Base-by-base conservation (phyloP, 225 moss, liverwort and hornwort genomes). In the Pseudisothecium myosuroides region DNA sequence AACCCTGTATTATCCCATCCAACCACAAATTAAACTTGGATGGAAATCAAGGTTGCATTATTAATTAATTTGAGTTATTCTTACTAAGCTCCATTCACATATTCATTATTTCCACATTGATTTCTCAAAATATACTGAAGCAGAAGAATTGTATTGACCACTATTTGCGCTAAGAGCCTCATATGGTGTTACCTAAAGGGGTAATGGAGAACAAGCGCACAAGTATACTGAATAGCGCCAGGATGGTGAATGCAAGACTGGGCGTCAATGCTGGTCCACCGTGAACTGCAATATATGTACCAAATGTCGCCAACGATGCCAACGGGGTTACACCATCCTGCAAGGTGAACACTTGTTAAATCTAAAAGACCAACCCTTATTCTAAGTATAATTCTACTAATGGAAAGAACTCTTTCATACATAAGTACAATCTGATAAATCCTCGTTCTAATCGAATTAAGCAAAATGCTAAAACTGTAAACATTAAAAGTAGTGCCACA, bases 261-360 rank as follows among this genome's bases (percentile, higher is more conserved):
- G 96, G 89, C 34, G 85, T 89, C 88, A 93, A 84, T 47, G 88
- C 92, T 81, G 66, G 12, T 87, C 82, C 93, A 59, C 91, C 90
- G 41, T 94, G 93, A 60, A 92, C 36, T 29, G 86, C 90, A 62
- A 93, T 94, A 75, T 95, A 93, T 45, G 92, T 86, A 79, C 91
- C 91, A 74, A 96, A 95, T 34, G 95, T 96, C 13, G 83, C 93
- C 43, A 96, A 85, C 18, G 94, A 91, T 12, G 95, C 96, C 82
- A 93, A 43, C 24, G 96, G 95, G 26, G 89, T 87, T 58, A 95
- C 93, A 55, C 91, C 94, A 64, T 96, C 96, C 95, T 95, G 90
- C 74, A 83, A 68, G 17, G 45, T 29, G 47, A 65, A 11, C 19
- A 28, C 7, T 23, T 66, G 14, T 76, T 29, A 64, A 76, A 73